Conservation (phyloP, 2,329 filamentous ascomycete species). For the Verticillium albo-atrum region DNA sequence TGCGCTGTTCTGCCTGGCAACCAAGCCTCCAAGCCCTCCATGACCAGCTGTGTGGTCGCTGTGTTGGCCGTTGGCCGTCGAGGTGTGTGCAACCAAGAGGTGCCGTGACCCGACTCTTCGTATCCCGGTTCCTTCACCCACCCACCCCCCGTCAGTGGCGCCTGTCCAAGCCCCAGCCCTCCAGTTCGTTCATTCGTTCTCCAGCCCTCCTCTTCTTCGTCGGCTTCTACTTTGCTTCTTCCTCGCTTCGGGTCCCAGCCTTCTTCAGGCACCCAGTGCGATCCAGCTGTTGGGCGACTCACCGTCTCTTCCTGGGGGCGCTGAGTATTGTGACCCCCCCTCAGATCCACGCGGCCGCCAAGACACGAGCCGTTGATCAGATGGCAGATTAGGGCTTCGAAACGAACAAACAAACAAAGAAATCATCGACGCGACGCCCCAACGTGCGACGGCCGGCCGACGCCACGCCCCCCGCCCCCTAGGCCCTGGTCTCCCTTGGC, state of each 20-base stretch:
- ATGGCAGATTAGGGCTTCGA: not conserved
- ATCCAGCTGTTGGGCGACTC: not conserved
- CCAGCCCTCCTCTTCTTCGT: not conserved
- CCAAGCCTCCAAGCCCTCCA: not conserved
- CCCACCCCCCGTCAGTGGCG: not conserved
- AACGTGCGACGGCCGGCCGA: not conserved
- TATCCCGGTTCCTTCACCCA: not conserved
- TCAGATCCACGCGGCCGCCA: not conserved
- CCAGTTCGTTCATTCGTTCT: not conserved
- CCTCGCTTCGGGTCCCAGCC: not conserved
- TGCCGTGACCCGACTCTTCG: not conserved
- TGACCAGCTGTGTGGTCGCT: not conserved
- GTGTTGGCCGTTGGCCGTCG: not conserved
- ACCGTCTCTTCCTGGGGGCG: not conserved
- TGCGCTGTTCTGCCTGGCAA: not conserved
- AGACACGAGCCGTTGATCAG: not conserved
- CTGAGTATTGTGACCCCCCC: not conserved
- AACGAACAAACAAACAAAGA: not conserved
- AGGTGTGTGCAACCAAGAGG: not conserved
- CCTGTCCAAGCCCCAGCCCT: not conserved
- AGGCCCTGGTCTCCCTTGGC: not conserved
- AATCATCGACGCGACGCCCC: not conserved
- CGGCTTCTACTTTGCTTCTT: not conserved
- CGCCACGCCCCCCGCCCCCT: not conserved
- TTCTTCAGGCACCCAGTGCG: not conserved